Conservation (phyloP, 2,329 filamentous ascomycete species). For the Neofusicoccum umdonicola region DNA sequence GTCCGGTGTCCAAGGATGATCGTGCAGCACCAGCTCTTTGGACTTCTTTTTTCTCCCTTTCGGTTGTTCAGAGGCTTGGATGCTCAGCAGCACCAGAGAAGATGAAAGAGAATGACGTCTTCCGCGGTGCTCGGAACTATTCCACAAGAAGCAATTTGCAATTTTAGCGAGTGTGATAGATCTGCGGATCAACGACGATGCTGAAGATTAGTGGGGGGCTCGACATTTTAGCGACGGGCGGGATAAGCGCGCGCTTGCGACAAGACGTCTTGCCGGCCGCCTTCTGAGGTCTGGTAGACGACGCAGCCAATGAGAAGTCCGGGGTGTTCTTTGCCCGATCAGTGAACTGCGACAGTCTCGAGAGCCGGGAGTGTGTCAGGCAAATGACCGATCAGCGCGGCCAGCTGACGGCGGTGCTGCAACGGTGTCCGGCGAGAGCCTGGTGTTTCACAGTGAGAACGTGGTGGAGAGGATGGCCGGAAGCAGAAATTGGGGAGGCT, state of each 20-base stretch:
- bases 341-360: too few relatives aligned
- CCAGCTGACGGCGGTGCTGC: background rate
- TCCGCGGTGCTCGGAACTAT: background rate
- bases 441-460: background rate
- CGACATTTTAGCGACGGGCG: background rate
- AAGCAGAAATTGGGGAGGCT: background rate
- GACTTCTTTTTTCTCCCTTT: too few relatives aligned
- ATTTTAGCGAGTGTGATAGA: constrained; percentile 2
- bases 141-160: background rate
- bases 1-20: too few relatives aligned
- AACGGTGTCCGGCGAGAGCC: background rate
- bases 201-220: background rate
- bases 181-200: background rate
- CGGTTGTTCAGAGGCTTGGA: too few relatives aligned
- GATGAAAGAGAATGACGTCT: background rate
- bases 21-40: too few relatives aligned
- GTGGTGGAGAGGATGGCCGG: background rate
- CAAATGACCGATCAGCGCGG: too few relatives aligned
- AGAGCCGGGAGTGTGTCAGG: too few relatives aligned
- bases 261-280: background rate
- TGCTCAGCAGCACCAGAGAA: background rate
- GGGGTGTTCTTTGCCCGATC: too few relatives aligned
- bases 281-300: background rate
- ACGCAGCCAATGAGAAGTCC: too few relatives aligned
- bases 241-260: background rate